phyloP scores from a whole-genome alignment of 805 yeast species.

The Lachancea sp. region DNA sequence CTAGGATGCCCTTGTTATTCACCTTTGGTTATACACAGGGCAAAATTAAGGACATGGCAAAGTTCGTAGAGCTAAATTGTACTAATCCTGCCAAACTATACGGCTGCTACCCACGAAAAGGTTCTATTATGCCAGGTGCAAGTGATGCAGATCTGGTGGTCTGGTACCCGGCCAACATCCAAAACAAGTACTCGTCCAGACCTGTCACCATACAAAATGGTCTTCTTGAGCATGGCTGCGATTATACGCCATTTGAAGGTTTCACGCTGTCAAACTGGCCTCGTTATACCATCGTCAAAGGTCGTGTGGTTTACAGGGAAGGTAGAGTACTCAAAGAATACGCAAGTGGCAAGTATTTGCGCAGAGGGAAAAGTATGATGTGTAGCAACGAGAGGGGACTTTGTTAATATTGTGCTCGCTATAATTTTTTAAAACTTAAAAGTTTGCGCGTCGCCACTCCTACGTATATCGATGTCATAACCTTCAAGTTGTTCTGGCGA shows the following conservation, averaged over 20 bases:
- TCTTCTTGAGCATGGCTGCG: slow-evolving; percentile 35
- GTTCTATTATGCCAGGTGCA: slow-evolving; percentile 39
- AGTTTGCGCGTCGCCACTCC: slow-evolving; percentile 6
- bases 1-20: slow-evolving; percentile 40
- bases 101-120: slow-evolving; percentile 39
- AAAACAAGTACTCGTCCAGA: slow-evolving; percentile 24
- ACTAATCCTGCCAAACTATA: slow-evolving; percentile 43
- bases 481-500: neutral
- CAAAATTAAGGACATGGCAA: slow-evolving; percentile 35
- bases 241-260: slow-evolving; percentile 38
- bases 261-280: slow-evolving; percentile 42
- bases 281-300: slow-evolving; percentile 38
- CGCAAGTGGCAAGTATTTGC: slow-evolving; percentile 14
- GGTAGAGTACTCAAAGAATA: slow-evolving; percentile 19
- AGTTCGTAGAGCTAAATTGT: slow-evolving; percentile 40
- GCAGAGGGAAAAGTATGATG: slow-evolving; percentile 11
- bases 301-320: slow-evolving; percentile 32
- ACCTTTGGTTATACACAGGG: slow-evolving; percentile 40
- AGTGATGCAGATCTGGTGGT: slow-evolving; percentile 44
- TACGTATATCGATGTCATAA: too few species aligned
- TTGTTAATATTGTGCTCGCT: slow-evolving; percentile 12
- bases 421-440: slow-evolving; percentile 19
- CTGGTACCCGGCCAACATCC: slow-evolving; percentile 39
- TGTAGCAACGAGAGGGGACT: slow-evolving; percentile 10
- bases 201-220: slow-evolving; percentile 19